Base-by-base conservation (phyloP, 2,329 filamentous ascomycete species). In the Monilinia aucupariae region DNA sequence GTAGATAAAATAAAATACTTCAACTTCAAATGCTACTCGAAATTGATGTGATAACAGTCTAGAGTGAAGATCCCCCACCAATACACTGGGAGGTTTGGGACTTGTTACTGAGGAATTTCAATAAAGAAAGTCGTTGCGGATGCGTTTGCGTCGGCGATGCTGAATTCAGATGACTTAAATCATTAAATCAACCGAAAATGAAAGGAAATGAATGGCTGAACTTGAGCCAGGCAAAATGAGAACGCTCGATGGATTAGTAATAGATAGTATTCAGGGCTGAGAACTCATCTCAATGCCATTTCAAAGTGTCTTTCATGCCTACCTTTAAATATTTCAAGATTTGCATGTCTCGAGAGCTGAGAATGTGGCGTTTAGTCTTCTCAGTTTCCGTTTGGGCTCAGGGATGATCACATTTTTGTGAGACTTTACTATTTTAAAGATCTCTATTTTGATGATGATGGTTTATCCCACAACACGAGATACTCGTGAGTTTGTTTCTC, bases 301-400 rank as follows among this genome's bases (percentile, higher is more conserved):
- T 20, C 50, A 20, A 25, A 25, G 4, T 25, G 3, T 47, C n/a
- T 8, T 30, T 30, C 27, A 30, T 30, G 27, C 27, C 27, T 25
- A 25, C 30, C 12, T n/a, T 39, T 41, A 17, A 15, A 45, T 30
- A 30, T 48, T 15, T 32, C n/a, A 32, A 45, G 20, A 45, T 47
- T 12, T n/a, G 2, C 5, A 13, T 53, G 59, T 53, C 59, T 54
- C 47, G 32, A n/a, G 15, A 52, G 39, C 50, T 52, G 49, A 54
- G 49, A 61, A 53, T 61, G 59, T 48, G 59, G 37, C 49, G 37
- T 53, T 32, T 32, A 43, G n/a, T 34, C 39, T 61, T 49, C n/a
- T 45, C 8, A 37, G n/a, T 37, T 49, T 8, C 27, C 55, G 7
- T 13, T 51, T 41, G 45, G 47, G 15, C 20, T n/a, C 32, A 30